phyloP scores from a whole-genome alignment of 2,329 filamentous ascomycete genomes.

The Neopestalotiopsis sp. region DNA sequence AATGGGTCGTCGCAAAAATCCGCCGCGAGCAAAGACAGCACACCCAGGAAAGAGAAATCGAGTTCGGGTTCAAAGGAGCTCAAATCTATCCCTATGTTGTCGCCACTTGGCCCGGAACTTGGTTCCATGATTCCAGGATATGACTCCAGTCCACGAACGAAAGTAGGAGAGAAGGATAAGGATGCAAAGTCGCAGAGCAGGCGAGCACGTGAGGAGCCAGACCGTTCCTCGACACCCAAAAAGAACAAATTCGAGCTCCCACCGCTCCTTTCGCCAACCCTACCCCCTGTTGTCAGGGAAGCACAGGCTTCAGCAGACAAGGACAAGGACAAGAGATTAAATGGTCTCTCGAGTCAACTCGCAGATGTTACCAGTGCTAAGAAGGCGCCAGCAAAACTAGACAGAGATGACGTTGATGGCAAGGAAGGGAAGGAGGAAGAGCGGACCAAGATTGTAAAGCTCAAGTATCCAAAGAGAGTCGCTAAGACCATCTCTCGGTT shows the following conservation, averaged over 20 bases:
- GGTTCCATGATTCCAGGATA: constrained; percentile 2
- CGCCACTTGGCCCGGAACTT: constrained; percentile 44
- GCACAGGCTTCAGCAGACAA: constrained; percentile 34
- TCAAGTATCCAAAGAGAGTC: constrained; percentile 55
- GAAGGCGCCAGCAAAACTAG: constrained; percentile 37
- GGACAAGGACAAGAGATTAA: constrained; percentile 34
- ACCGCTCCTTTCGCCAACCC: constrained; percentile 58
- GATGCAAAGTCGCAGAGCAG: constrained; percentile 33
- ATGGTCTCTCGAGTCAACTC: constrained; percentile 37
- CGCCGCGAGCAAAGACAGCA: constrained; percentile 38
- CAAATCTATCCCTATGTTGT: constrained; percentile 53
- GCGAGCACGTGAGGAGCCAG: constrained; percentile 33
- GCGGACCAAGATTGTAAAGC: constrained; percentile 44
- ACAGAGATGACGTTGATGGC: constrained; percentile 38
- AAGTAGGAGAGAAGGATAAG: constrained; percentile 40
- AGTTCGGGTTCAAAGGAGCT: constrained; percentile 36
- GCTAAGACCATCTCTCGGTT: constrained; percentile 51
- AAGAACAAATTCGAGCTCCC: constrained; percentile 47
- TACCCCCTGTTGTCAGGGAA: constrained; percentile 57
- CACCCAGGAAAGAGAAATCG: constrained; percentile 44
- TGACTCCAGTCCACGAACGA: constrained; percentile 24
- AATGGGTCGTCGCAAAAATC: constrained; percentile 47
- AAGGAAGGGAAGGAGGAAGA: constrained; percentile 40
- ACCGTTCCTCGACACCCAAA: constrained; percentile 42
- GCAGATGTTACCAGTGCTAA: constrained; percentile 34